phyloP scores from a whole-genome alignment of 108 stramenopile species.

The Nitzschia palea region DNA sequence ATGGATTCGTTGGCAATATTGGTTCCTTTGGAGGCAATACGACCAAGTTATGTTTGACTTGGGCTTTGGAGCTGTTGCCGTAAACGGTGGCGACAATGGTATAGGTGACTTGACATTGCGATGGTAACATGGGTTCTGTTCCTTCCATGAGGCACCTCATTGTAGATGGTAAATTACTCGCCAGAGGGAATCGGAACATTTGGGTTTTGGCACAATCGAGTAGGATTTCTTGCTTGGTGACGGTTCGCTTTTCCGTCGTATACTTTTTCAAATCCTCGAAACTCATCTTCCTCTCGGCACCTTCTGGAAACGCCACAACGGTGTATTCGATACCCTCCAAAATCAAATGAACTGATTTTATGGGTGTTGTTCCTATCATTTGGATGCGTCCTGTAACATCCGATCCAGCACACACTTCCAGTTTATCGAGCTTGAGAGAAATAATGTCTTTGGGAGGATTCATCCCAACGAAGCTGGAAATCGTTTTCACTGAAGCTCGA shows the following conservation, averaged over 20 bases:
- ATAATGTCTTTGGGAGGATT: constrained; percentile 14
- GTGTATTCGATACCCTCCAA: constrained; percentile 26
- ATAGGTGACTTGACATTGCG: constrained; percentile 22
- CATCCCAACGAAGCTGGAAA: background rate
- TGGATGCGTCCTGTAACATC: constrained; percentile 12
- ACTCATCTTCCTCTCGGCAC: background rate
- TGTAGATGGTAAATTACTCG: constrained; percentile 6
- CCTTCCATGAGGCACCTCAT: constrained; percentile 16
- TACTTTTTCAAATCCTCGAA: constrained; percentile 19
- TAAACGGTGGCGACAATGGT: constrained; percentile 6
- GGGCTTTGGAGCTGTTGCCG: constrained; percentile 10
- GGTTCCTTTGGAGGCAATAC: constrained; percentile 1
- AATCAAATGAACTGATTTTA: background rate
- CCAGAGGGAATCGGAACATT: constrained; percentile 11
- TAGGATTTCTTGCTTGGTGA: constrained; percentile 4
- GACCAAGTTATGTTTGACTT: background rate
- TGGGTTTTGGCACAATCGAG: constrained; percentile 6
- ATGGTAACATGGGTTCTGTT: constrained; percentile 17
- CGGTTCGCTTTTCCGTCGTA: constrained; percentile 3
- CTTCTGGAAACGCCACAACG: constrained; percentile 13
- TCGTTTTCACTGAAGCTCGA: constrained; percentile 14
- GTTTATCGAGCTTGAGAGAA: constrained; percentile 2
- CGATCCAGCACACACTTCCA: constrained; percentile 4
- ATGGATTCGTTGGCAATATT: background rate
- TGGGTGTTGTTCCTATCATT: background rate